These are phyloP conservation scores for Fennellomyces sp. DNA, from an alignment of 371 early-diverging fungal genomes.

Conservation along the genomic window DNA sequence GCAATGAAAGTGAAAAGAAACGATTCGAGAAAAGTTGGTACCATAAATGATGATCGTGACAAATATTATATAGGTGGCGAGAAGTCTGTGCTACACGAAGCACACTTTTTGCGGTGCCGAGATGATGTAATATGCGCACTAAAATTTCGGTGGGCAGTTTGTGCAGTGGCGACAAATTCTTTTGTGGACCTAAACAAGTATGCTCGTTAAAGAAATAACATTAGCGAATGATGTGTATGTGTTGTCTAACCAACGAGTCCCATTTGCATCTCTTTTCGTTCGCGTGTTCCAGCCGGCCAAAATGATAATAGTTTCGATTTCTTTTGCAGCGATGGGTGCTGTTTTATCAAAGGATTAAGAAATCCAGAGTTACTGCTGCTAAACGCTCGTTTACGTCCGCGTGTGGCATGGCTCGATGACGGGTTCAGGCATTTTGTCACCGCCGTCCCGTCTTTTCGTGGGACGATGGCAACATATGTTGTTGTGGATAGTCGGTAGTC, in stretches of 20 bases:
- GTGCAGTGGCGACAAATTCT: not conserved
- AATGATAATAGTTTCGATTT: constrained; percentile 1
- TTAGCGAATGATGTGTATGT: no score
- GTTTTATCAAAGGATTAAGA: not conserved
- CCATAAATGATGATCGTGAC: constrained; percentile 23
- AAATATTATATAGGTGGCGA: constrained; percentile 14
- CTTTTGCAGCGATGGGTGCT: not conserved
- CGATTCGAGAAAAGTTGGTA: constrained; percentile 20
- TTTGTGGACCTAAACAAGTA: not conserved
- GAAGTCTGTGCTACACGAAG: constrained; percentile 26
- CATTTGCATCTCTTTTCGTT: no score
- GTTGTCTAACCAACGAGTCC: no score
- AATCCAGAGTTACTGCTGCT: not conserved
- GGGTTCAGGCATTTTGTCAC: constrained; percentile 4
- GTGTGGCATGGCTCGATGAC: not conserved
- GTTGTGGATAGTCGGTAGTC: not conserved
- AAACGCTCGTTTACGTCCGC: constrained; percentile 1
- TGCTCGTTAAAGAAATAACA: not conserved
- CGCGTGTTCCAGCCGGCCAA: not conserved
- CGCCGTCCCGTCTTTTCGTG: constrained; percentile 6
- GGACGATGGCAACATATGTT: constrained; percentile 9
- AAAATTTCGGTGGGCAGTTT: constrained; percentile 32
- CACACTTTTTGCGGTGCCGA: constrained; percentile 19
- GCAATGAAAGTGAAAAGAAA: constrained; percentile 13
- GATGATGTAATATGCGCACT: constrained; percentile 17